Conservation (phyloP, 225 moss, liverwort and hornwort species). For the Marchantia polymorpha region DNA sequence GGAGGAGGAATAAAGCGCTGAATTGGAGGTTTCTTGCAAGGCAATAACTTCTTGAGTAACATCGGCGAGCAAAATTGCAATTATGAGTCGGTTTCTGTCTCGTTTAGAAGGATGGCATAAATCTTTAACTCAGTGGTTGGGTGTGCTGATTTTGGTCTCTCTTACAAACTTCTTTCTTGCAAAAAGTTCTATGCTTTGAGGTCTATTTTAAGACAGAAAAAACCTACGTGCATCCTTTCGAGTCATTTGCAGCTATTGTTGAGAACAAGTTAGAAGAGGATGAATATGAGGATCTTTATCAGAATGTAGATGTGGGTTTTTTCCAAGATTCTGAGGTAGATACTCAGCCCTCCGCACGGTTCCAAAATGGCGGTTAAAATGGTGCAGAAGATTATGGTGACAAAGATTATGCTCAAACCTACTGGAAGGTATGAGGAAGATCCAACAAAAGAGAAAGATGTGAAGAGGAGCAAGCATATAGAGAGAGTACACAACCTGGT, state of each 20-base stretch:
- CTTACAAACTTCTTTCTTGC: background rate
- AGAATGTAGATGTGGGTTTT: slow-evolving; percentile 78
- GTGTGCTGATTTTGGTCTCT: background rate
- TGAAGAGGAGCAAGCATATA: slow-evolving; percentile 33
- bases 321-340: slow-evolving; percentile 35
- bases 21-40: background rate
- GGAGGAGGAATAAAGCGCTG: background rate
- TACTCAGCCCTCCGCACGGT: slow-evolving; percentile 24
- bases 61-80: background rate
- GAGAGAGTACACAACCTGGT: slow-evolving; percentile 25
- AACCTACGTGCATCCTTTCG: slow-evolving; percentile 17
- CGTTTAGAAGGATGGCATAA: background rate
- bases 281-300: slow-evolving; percentile 91
- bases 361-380: slow-evolving; percentile 43
- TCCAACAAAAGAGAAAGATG: slow-evolving; percentile 25
- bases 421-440: slow-evolving; percentile 21
- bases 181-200: too few species aligned
- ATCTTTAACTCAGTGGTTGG: background rate
- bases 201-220: slow-evolving; percentile 48
- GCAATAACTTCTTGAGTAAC: background rate
- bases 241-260: slow-evolving; percentile 53
- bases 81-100: background rate
- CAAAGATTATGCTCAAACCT: slow-evolving; percentile 49
- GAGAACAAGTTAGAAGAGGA: slow-evolving; percentile 64
- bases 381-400: slow-evolving; percentile 47